Evolutionary conservation across 768 basidiomycete genomes (phyloP).

Genomic region (Russula ochroleuca): DNA sequence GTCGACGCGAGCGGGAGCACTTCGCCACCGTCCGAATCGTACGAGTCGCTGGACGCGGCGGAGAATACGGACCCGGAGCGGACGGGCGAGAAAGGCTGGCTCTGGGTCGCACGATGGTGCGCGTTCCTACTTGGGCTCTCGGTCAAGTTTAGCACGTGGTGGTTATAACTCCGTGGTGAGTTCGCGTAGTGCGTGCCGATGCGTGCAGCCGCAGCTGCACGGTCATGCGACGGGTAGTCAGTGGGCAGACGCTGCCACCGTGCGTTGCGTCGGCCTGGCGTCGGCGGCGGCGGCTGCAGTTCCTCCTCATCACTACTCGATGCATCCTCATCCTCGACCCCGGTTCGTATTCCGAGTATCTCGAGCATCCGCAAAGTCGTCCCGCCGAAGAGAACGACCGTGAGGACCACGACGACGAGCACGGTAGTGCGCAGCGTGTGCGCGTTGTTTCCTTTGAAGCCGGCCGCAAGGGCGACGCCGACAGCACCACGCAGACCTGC

Average conservation of each 20-base stretch:
- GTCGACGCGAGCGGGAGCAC: conserved; percentile 72
- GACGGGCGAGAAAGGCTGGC: conserved; percentile 17
- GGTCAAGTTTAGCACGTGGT: conserved; percentile 42
- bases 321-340: conserved; percentile 89
- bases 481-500: conserved; percentile 95
- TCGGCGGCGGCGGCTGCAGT: background rate
- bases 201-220: conserved; percentile 36
- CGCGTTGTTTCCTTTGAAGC: conserved; percentile 91
- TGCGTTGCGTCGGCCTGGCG: conserved; percentile 1
- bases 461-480: conserved; percentile 94
- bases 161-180: conserved; percentile 50
- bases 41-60: conserved; percentile 67
- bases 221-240: conserved; percentile 33
- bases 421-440: conserved; percentile 90
- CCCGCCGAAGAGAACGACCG: conserved; percentile 91
- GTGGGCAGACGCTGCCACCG: conserved; percentile 27
- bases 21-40: conserved; percentile 71
- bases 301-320: conserved; percentile 47
- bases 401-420: conserved; percentile 91
- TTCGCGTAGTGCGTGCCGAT: conserved; percentile 54
- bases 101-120: conserved; percentile 1
- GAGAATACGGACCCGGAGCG: conserved; percentile 49
- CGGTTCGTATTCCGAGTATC: conserved; percentile 91
- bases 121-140: conserved; percentile 4
- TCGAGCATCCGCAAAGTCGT: conserved; percentile 98